A percentile compares a stretch with the other conserved stretches of the same genome.
These are phyloP conservation scores for Lanmaoa pseudosensibilis DNA, from an alignment of 768 basidiomycete species.

Conservation along the genomic window DNA sequence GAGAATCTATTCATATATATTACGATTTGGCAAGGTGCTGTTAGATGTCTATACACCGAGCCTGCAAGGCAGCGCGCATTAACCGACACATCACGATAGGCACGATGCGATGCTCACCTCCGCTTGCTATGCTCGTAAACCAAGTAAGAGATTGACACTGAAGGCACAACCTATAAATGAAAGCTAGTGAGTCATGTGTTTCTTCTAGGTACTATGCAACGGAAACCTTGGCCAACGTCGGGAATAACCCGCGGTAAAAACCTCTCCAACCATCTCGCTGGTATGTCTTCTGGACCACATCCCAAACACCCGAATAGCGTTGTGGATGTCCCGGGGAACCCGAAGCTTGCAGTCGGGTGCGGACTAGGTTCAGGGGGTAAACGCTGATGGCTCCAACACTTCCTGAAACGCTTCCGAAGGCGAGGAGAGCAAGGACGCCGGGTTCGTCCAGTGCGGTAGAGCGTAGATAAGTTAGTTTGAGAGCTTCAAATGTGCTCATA, in stretches of 20 bases:
- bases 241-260: conserved; percentile 90
- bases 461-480: conserved; percentile 85
- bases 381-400: conserved; percentile 93
- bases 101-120: conserved; percentile 45
- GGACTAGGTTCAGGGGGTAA: conserved; percentile 88
- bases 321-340: conserved; percentile 95
- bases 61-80: conserved; percentile 35
- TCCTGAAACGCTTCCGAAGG: conserved; percentile 91
- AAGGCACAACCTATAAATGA: conserved; percentile 75
- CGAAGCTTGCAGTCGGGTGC: conserved; percentile 94
- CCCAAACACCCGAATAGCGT: conserved; percentile 81
- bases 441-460: conserved; percentile 90
- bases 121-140: conserved; percentile 89
- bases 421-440: conserved; percentile 79
- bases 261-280: conserved; percentile 88
- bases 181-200: conserved; percentile 1
- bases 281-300: conserved; percentile 81
- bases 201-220: not conserved
- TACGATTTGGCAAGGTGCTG: conserved; percentile 10
- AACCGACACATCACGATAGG: not conserved
- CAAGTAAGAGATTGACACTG: conserved; percentile 95
- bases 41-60: conserved; percentile 54
- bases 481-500: conserved; percentile 95
- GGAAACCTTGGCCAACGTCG: conserved; percentile 85
- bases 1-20: conserved; percentile 27